A percentile compares a stretch with the other conserved stretches of the same genome.
Conservation (phyloP, 305 asterid species). For the Fraxinus angustifolia region DNA sequence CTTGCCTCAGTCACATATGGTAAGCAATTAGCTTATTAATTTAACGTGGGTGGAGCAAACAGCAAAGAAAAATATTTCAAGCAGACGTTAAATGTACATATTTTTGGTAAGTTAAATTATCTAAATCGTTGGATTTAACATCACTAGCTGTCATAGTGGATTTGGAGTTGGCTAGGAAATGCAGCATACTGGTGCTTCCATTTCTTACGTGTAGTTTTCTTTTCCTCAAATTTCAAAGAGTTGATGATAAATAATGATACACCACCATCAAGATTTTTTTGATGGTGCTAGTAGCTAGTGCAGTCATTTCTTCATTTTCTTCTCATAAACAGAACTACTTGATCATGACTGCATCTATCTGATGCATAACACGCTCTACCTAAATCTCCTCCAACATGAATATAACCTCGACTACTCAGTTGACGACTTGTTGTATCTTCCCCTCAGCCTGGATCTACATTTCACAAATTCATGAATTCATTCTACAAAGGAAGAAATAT, state of each 20-base stretch:
- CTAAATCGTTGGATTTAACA: not conserved
- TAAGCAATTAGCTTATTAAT: not conserved
- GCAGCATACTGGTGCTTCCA: not conserved
- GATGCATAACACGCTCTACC: not conserved
- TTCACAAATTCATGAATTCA: not conserved
- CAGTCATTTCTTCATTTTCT: not conserved
- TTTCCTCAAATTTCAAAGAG: not conserved
- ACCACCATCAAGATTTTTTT: too few relatives aligned
- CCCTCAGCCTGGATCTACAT: not conserved
- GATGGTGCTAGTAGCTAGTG: too few relatives aligned
- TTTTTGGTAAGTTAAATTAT: not conserved
- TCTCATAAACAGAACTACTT: not conserved
- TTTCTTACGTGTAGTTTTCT: not conserved
- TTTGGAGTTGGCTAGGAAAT: not conserved
- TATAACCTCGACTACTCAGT: not conserved
- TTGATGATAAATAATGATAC: not conserved
- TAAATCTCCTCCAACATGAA: not conserved
- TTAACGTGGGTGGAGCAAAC: constrained; percentile 5
- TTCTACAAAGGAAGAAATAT: not conserved
- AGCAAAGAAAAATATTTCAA: not conserved
- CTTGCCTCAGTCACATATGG: not conserved
- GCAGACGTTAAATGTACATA: not conserved
- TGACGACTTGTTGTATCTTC: not conserved
- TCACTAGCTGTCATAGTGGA: not conserved
- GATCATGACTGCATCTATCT: not conserved